Evolutionary conservation across 2,329 filamentous ascomycete species (phyloP), one percentile per base, ranked within the genome.

Genomic region (Rhytidhysteron rufulum): DNA sequence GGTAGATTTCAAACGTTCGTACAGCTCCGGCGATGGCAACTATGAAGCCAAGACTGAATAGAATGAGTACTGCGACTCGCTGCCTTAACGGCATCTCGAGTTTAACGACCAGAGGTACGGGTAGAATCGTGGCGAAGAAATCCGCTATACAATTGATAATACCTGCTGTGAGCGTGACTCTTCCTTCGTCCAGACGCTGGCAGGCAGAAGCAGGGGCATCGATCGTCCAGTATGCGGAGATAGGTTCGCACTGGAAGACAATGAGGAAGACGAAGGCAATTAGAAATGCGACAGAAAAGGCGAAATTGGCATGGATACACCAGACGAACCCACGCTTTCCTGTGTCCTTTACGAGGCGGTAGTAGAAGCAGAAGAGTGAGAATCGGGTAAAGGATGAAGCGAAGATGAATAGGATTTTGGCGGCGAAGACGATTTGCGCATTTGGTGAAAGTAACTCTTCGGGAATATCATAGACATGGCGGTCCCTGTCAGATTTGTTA

Each of bases 291-390:
- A 69, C 27, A 2, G 62, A 63, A 45, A 67, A 68, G 9, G 45
- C 50, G 18, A 69, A 52, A 20, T 64, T 65, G 5, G 48, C 49
- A 35, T 71, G 68, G 3, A 73, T 51, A 2, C 65, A 47, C 58
- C 61, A 65, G 11, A 47, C 56, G 51, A 70, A 72, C 55, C 62
- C 62, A 1, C 37, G 49, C 35, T 60, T 62, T 2, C 59, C 60
- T n/a, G 62, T 63, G 43, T 72, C 68, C 8, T 60, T 43, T 6
- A 71, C 56, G 8, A 73, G 54, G 10, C 71, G 63, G 38, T 71
- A 72, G 46, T 72, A 74, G 49, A 73, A 71, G 47, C 57, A 66
- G 24, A 72, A 63, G 7, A 73, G 53, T 0, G 67, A 71, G 13
- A 71, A 53, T 13, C 70, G 56, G 0, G 68, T 71, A 41, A 70